Base-by-base conservation (phyloP, 2,329 filamentous ascomycete genomes). In the Talaromyces sp. region DNA sequence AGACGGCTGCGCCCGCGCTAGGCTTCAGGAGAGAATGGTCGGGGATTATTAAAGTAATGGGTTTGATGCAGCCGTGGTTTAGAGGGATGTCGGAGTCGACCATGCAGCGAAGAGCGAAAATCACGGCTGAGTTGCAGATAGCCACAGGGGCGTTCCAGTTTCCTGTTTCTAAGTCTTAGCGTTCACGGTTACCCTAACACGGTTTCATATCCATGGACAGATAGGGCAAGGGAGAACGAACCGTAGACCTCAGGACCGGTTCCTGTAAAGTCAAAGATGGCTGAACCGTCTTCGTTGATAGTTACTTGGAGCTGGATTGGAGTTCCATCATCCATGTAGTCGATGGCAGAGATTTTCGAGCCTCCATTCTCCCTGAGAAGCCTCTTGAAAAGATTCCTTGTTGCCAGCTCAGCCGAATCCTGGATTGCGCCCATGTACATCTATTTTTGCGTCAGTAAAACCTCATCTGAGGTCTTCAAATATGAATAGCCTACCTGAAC, bases 1-100 rank as follows among this genome's bases (percentile, higher is more conserved):
- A 65, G 10, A 69, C 65, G 4, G 71, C 71, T 3, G 69, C 69
- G 3, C 54, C 55, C n/a, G 41, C 53, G 2, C n/a, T 52, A 7
- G 57, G 57, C 17, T 21, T 24, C 9, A 58, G 57, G 1, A 58
- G 11, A 8, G 57, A 58, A 27, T 58, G 19, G 9, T 58, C 57
- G 4, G 57, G 57, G 19, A 58, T 24, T 38, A 58, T 41, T 5
- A 58, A n/a, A 1, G 27, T 58, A 27, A 58, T 55, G 4, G 57
- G 57, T 38, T 31, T 58, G 14, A 58, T 58, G 10, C 24, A 26
- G 27, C 51, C 57, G 19, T 58, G 57, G 14, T 58, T 58, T 8
- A 58, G 57, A 13, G 56, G 57, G 10, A 58, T 58, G 13, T 58
- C 57, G 2, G 50, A 31, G 19, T 58, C 31, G 19, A 58, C 57